These are phyloP conservation scores for Sordariomycetes sp. DNA, from an alignment of 2,329 filamentous ascomycete genomes.

Conservation along the genomic window DNA sequence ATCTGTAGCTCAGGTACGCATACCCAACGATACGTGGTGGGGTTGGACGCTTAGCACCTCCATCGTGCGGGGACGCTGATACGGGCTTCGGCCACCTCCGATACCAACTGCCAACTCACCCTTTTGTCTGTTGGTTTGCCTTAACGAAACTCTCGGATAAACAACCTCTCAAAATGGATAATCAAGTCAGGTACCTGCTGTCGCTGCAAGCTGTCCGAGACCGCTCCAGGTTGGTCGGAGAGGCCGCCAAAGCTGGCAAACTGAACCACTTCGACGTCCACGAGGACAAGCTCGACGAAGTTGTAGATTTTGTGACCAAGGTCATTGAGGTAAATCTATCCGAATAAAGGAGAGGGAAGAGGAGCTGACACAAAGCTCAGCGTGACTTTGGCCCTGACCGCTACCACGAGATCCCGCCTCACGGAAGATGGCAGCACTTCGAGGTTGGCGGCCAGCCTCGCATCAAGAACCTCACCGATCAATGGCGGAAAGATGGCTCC, in stretches of 20 bases:
- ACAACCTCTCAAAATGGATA: no score
- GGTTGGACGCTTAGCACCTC: no score
- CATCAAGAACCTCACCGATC: constrained; percentile 30
- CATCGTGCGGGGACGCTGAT: no score
- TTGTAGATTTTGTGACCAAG: constrained; percentile 29
- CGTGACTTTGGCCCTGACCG: constrained; percentile 40
- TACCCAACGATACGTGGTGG: no score
- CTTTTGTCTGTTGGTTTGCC: no score
- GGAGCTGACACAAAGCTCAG: constrained; percentile 16
- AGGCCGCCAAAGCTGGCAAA: constrained; percentile 24
- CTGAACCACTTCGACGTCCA: constrained; percentile 33
- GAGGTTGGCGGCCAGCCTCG: constrained; percentile 45
- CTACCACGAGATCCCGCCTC: constrained; percentile 38
- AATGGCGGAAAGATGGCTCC: constrained; percentile 30
- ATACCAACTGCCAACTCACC: no score
- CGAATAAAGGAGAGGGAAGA: not conserved
- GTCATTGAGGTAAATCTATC: constrained; percentile 29
- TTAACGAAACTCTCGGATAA: no score
- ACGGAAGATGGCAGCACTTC: constrained; percentile 56
- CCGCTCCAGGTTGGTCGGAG: constrained; percentile 19
- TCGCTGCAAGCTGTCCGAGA: constrained; percentile 25
- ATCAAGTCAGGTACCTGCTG: no score
- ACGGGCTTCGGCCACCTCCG: no score
- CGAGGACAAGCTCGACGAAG: constrained; percentile 22
- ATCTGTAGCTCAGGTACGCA: no score